Evolutionary conservation across 1,139 yeast genomes (phyloP), one percentile per base, ranked within the genome.

Genomic region (Debaryomyces coudertii): DNA sequence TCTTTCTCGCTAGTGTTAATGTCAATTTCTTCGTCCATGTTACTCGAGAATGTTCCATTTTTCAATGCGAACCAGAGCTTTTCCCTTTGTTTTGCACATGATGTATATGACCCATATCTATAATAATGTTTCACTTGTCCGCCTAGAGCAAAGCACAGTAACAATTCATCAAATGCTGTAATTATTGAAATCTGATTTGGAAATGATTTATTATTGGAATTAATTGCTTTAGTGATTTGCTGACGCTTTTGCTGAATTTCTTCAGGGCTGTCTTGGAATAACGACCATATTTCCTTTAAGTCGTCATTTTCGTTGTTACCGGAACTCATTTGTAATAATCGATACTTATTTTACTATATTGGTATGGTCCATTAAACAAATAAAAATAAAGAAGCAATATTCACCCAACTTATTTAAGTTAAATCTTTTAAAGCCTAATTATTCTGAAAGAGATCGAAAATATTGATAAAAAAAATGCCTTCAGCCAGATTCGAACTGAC

Each of bases 61-160:
- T 75, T 71, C 35, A 92, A 58, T 52, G 98, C 92, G 66, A 92
- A 90, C 77, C 87, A 85, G 56, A 90, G 74, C 69, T 90, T 90
- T 35, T 79, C 81, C 50, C 89, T 73, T 58, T 88, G 88, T 45
- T 77, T 77, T 36, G 75, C 76, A 66, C 98, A 92, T 48, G 79
- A 70, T 46, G 85, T 82, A 57, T 89, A 77, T 38, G 83, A 80
- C 3, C 97, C 97, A 59, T 83, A 86, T 44, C 97, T 69, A 61
- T 92, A 92, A 58, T 87, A 85, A 63, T 86, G 79, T 52, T 93
- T 79, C 25, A 87, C 69, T 62, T 90, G 97, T 1, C 97, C 97
- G 2, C 97, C 97, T 2, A 90, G 61, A 0, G 97, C 87, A 69
- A 88, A 90, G 63, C 98, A 92, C 42, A 82, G 85, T 42, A 90